phyloP scores from a whole-genome alignment of 805 yeast genomes.

The Schwanniomyces polymorphus region DNA sequence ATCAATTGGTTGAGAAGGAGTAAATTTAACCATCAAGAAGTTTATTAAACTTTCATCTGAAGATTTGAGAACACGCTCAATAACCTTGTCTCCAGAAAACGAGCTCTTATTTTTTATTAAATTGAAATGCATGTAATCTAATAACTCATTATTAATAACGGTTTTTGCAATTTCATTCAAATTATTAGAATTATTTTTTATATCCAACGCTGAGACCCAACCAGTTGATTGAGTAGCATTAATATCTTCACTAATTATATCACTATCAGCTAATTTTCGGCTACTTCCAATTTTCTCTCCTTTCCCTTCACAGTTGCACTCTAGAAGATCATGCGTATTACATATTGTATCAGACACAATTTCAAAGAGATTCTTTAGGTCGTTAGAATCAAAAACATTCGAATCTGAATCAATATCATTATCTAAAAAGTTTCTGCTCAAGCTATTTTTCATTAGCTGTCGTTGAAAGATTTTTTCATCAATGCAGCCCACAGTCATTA shows the following conservation, averaged over 20 bases:
- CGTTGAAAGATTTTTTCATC: slow-evolving; percentile 95
- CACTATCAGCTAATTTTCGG: neutral
- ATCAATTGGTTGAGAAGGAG: neutral
- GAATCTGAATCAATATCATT: slow-evolving; percentile 44
- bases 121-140: slow-evolving; percentile 66
- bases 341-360: slow-evolving; percentile 49
- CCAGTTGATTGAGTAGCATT: slow-evolving; percentile 15
- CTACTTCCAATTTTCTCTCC: slow-evolving; percentile 31
- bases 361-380: slow-evolving; percentile 74
- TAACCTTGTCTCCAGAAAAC: slow-evolving; percentile 27
- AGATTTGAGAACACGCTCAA: slow-evolving; percentile 24
- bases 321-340: slow-evolving; percentile 77
- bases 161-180: slow-evolving; percentile 28
- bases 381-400: slow-evolving; percentile 67
- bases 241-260: neutral
- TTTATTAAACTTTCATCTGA: slow-evolving; percentile 24
- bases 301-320: slow-evolving; percentile 59
- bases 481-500: slow-evolving; percentile 84
- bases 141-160: slow-evolving; percentile 57
- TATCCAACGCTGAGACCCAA: slow-evolving; percentile 62
- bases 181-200: slow-evolving; percentile 30
- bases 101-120: slow-evolving; percentile 19
- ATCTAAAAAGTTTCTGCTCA: slow-evolving; percentile 69
- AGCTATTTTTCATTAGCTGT: slow-evolving; percentile 78
- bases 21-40: slow-evolving; percentile 41